phyloP scores from a whole-genome alignment of 495 filamentous ascomycete genomes.

The Talaromyces proteolyticus region DNA sequence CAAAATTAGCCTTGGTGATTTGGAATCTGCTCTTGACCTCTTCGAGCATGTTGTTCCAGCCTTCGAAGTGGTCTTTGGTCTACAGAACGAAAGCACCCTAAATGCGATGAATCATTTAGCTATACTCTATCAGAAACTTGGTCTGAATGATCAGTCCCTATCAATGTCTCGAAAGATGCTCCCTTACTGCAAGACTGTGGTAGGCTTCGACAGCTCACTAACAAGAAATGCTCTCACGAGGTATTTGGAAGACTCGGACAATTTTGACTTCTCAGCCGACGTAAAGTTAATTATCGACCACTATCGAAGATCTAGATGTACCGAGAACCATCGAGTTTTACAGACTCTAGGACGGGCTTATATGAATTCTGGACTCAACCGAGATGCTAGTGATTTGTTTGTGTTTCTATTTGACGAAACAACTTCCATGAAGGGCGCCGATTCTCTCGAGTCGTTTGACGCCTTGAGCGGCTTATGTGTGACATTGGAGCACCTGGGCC shows the following conservation, averaged over 20 bases:
- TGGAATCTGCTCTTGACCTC: slow-evolving; percentile 21
- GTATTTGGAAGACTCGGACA: slow-evolving; percentile 20
- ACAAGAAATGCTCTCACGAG: slow-evolving; percentile 19
- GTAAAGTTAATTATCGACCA: slow-evolving; percentile 19
- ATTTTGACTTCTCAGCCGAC: slow-evolving; percentile 24
- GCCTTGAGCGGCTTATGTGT: slow-evolving; percentile 24
- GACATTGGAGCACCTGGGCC: slow-evolving; percentile 20
- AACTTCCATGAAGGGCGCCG: slow-evolving; percentile 13
- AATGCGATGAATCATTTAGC: slow-evolving; percentile 24
- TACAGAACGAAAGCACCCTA: slow-evolving; percentile 21
- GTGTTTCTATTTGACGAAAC: slow-evolving; percentile 21
- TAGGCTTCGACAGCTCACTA: slow-evolving; percentile 17
- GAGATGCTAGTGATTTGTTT: slow-evolving; percentile 21
- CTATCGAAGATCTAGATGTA: slow-evolving; percentile 17
- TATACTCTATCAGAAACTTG: slow-evolving; percentile 21
- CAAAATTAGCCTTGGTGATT: slow-evolving; percentile 19
- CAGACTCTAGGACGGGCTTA: slow-evolving; percentile 22
- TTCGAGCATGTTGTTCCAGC: slow-evolving; percentile 24
- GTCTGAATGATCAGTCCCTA: slow-evolving; percentile 20
- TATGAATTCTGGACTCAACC: slow-evolving; percentile 23
- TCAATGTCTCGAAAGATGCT: slow-evolving; percentile 16
- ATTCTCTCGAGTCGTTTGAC: slow-evolving; percentile 21
- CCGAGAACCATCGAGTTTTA: slow-evolving; percentile 21
- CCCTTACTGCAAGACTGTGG: slow-evolving; percentile 21
- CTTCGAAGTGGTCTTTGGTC: slow-evolving; percentile 22